Evolutionary conservation across 2,329 filamentous ascomycete species (phyloP).

Genomic region (Paecilomyces fulvus): DNA sequence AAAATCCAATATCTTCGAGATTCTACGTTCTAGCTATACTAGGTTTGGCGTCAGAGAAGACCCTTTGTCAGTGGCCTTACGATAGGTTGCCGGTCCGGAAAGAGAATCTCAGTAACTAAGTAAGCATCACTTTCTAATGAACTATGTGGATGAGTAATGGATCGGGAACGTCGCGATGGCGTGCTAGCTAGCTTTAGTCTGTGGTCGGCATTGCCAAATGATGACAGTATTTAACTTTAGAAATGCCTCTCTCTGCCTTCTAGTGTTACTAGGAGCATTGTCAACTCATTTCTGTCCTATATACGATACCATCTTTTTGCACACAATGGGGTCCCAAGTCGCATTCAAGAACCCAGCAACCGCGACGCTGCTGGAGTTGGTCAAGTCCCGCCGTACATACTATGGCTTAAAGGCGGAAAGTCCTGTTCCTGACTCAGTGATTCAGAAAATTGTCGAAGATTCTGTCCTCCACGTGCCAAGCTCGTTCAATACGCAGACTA

Average conservation of each 20-base stretch:
- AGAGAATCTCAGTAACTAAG: neutral
- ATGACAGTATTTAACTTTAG: neutral
- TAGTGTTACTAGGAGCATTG: neutral
- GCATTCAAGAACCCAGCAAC: neutral
- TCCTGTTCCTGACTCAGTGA: constrained; percentile 23
- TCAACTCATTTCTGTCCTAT: neutral
- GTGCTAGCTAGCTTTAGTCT: neutral
- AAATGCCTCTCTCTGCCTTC: neutral
- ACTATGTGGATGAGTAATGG: too few species aligned
- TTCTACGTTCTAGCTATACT: neutral
- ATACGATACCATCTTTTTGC: neutral
- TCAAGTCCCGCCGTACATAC: constrained; percentile 17
- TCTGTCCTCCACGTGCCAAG: constrained; percentile 62
- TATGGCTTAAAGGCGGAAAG: constrained; percentile 24
- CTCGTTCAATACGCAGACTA: constrained; percentile 80
- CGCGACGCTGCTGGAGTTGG: neutral
- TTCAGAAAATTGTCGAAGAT: constrained; percentile 20
- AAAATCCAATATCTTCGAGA: neutral
- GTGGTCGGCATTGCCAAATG: neutral
- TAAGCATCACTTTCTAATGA: neutral
- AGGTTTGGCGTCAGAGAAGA: neutral
- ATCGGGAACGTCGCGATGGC: neutral
- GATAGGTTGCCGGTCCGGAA: neutral
- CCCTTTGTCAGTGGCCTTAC: neutral
- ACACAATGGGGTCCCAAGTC: neutral